These are phyloP conservation scores for Phaeodactylum tricornutum DNA, from an alignment of 108 stramenopile species.

Conservation along the genomic window DNA sequence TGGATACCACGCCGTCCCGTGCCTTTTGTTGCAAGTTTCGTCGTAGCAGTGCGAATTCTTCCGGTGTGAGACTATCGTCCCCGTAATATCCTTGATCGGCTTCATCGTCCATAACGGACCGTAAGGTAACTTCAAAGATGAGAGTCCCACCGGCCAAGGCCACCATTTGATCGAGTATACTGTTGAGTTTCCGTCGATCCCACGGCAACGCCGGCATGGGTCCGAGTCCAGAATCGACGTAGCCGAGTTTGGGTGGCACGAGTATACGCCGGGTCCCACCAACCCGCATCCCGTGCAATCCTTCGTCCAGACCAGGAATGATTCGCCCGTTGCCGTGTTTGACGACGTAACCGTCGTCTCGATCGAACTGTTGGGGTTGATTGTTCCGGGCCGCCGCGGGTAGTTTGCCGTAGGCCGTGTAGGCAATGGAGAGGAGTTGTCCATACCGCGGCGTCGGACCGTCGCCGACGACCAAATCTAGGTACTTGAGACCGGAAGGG, in stretches of 20 bases:
- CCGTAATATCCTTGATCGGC: conserved; percentile 87
- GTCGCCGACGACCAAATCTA: conserved; percentile 32
- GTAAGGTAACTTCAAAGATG: conserved; percentile 63
- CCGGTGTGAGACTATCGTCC: conserved; percentile 47
- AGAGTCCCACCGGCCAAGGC: conserved; percentile 56
- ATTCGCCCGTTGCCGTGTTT: conserved; percentile 83
- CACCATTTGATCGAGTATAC: conserved; percentile 57
- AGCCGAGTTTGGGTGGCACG: conserved; percentile 80
- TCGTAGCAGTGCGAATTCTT: conserved; percentile 41
- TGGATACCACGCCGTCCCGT: no score
- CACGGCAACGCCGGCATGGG: conserved; percentile 61
- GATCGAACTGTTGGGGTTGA: conserved; percentile 55
- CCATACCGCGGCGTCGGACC: conserved; percentile 52
- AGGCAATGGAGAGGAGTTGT: conserved; percentile 58
- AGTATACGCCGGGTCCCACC: conserved; percentile 65
- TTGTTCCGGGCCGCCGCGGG: conserved; percentile 19
- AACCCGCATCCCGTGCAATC: conserved; percentile 73
- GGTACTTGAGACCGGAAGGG: conserved; percentile 75
- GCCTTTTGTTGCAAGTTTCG: conserved; percentile 3
- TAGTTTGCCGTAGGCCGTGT: conserved; percentile 72
- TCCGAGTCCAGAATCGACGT: conserved; percentile 49
- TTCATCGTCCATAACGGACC: conserved; percentile 58
- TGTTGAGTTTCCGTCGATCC: conserved; percentile 54
- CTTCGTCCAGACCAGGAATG: conserved; percentile 76
- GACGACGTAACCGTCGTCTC: conserved; percentile 38